These are phyloP conservation scores for Megacollybia platyphylla DNA, from an alignment of 1,284 basidiomycete species.

Conservation along the genomic window DNA sequence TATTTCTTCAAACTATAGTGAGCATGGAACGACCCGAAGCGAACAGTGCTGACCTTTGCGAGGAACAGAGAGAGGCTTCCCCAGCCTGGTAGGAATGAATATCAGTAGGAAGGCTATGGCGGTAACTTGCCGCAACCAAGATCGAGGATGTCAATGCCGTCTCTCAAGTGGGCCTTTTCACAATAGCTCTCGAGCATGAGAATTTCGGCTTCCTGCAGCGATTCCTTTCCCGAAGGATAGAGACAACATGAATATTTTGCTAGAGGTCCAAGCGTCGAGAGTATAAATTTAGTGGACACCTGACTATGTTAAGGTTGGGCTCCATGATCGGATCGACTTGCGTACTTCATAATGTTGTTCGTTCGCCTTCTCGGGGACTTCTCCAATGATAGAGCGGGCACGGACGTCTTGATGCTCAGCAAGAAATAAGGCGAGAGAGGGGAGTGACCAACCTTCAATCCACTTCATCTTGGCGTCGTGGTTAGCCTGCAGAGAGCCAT, in stretches of 20 bases:
- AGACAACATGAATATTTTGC: slow-evolving; percentile 47
- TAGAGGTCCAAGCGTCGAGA: slow-evolving; percentile 14
- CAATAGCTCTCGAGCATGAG: slow-evolving; percentile 66
- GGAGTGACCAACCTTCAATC: slow-evolving; percentile 24
- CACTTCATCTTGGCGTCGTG: slow-evolving; percentile 57
- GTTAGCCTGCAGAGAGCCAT: slow-evolving; percentile 49
- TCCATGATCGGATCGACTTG: background rate
- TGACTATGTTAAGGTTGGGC: slow-evolving; percentile 10
- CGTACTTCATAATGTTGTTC: slow-evolving; percentile 70
- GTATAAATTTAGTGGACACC: slow-evolving; percentile 59
- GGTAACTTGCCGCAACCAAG: slow-evolving; percentile 49
- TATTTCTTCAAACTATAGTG: slow-evolving; percentile 39
- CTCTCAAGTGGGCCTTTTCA: slow-evolving; percentile 48
- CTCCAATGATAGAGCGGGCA: slow-evolving; percentile 46
- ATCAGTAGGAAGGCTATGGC: background rate
- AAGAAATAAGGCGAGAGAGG: no score
- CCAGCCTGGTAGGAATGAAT: slow-evolving; percentile 34
- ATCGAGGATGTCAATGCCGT: slow-evolving; percentile 61
- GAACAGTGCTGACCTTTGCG: slow-evolving; percentile 33
- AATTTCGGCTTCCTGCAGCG: slow-evolving; percentile 56
- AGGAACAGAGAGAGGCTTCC: slow-evolving; percentile 62
- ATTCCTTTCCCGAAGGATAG: slow-evolving; percentile 55
- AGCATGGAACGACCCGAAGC: background rate
- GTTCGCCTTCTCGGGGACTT: slow-evolving; percentile 61
- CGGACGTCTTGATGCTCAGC: slow-evolving; percentile 16